These are phyloP conservation scores for Aspergillus quadricinctus DNA, from an alignment of 2,329 filamentous ascomycete genomes.

Conservation along the genomic window DNA sequence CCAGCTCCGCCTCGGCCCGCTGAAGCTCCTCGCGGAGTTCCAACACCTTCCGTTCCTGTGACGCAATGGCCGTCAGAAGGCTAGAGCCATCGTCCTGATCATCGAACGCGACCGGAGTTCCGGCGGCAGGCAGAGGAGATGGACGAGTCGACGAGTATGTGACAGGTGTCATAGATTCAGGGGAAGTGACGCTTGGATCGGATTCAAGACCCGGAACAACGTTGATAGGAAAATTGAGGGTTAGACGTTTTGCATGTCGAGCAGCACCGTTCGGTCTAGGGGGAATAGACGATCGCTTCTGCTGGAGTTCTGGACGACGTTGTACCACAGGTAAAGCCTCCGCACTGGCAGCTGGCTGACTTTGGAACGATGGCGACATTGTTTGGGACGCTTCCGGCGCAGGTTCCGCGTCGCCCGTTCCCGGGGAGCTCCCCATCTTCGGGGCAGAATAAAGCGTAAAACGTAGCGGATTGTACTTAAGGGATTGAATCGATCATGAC, in stretches of 20 bases:
- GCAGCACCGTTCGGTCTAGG: constrained; percentile 31
- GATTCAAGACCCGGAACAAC: constrained; percentile 23
- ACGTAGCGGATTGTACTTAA: not conserved
- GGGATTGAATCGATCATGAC: constrained; percentile 10
- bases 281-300: constrained; percentile 31
- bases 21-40: constrained; percentile 87
- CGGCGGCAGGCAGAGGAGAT: constrained; percentile 25
- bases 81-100: constrained; percentile 52
- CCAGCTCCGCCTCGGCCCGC: constrained; percentile 73
- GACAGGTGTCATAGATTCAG: constrained; percentile 30
- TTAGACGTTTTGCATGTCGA: constrained; percentile 43
- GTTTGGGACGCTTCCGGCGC: constrained; percentile 28
- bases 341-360: not conserved
- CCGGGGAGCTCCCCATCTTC: constrained; percentile 31
- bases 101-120: constrained; percentile 25
- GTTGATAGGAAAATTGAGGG: constrained; percentile 46
- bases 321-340: not conserved
- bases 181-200: constrained; percentile 24
- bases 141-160: constrained; percentile 30
- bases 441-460: constrained; percentile 21
- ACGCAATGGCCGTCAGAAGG: constrained; percentile 84
- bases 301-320: constrained; percentile 14
- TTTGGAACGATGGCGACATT: constrained; percentile 8
- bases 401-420: constrained; percentile 25
- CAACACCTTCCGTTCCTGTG: constrained; percentile 84